These are phyloP conservation scores for Floccularia luteovirens DNA, from an alignment of 768 basidiomycete genomes.

Conservation along the genomic window DNA sequence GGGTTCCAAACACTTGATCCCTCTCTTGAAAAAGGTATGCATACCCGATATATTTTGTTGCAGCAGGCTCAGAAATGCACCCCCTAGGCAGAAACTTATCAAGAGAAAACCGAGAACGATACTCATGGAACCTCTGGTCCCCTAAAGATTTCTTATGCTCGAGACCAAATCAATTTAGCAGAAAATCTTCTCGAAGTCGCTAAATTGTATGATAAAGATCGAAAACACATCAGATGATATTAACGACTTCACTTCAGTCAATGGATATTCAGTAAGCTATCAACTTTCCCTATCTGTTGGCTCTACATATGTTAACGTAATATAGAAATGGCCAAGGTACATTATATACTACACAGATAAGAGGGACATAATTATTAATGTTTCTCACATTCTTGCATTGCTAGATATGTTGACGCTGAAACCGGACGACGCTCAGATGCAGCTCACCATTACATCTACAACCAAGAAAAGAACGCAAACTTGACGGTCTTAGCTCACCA, in stretches of 20 bases:
- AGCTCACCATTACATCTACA: slow-evolving; percentile 33
- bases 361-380: background rate
- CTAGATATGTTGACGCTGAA: slow-evolving; percentile 35
- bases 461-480: slow-evolving; percentile 28
- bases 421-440: slow-evolving; percentile 42
- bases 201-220: slow-evolving; percentile 34
- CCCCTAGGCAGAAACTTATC: slow-evolving; percentile 39
- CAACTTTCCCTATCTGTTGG: background rate
- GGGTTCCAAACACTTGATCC: slow-evolving; percentile 33
- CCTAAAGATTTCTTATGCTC: slow-evolving; percentile 37
- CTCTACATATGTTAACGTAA: background rate
- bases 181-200: slow-evolving; percentile 4
- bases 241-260: slow-evolving; percentile 34
- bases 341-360: slow-evolving; percentile 9
- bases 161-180: slow-evolving; percentile 29
- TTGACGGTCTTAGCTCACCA: slow-evolving; percentile 28
- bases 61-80: too few relatives aligned
- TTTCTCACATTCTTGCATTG: background rate
- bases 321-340: slow-evolving; percentile 51
- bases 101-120: slow-evolving; percentile 14
- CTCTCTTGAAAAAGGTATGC: slow-evolving; percentile 32
- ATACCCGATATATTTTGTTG: background rate
- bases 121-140: slow-evolving; percentile 50
- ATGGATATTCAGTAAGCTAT: slow-evolving; percentile 12
- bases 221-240: slow-evolving; percentile 40